Evolutionary conservation across 2,329 filamentous ascomycete genomes (phyloP), one percentile per base, ranked within the genome.

Genomic region (Cytospora piceae): DNA sequence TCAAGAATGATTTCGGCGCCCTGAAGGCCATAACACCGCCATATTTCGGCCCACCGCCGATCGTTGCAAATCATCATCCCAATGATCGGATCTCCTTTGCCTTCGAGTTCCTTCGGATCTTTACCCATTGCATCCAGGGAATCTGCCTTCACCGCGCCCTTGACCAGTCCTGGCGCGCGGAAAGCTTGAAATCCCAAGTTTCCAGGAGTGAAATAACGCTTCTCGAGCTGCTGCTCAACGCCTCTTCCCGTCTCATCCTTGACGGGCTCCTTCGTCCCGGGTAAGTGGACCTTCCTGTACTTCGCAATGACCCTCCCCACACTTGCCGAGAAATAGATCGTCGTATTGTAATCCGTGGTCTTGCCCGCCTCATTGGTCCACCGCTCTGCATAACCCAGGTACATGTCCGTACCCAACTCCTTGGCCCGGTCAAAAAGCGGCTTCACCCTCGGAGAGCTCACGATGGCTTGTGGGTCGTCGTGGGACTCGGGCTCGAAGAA

Each of bases 51-150:
- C 83, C 83, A 85, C 9, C 83, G 76, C 5, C 82, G 74, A 71
- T 85, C 83, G 69, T 85, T 86, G 73, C 83, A 85, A 63, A 85
- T 84, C 71, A 85, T 76, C 82, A 85, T 84, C 24, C 74, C 83
- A 76, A 85, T 61, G 53, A 85, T 83, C 1, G 82, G 80, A 69
- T 85, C 83, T 1, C 81, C 81, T 64, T 76, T 78, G 67, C 78
- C 81, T 42, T 74, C 61, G 1, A 74, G 12, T 20, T 32, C 55
- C 37, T 54, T 63, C 3, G 24, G 20, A 2, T 20, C 52, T 20
- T n/a, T 15, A 11, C 27, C 58, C 74, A 52, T 72, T 73, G 55
- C 24, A 17, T 42, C 46, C 15, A 4, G 2, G 1, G 51, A 39
- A 9, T 46, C 11, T 0, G 54, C 59, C 27, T 34, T 66, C 24